These are phyloP conservation scores for Friedmanniomyces simplex DNA, from an alignment of 495 filamentous ascomycete species.

Conservation along the genomic window DNA sequence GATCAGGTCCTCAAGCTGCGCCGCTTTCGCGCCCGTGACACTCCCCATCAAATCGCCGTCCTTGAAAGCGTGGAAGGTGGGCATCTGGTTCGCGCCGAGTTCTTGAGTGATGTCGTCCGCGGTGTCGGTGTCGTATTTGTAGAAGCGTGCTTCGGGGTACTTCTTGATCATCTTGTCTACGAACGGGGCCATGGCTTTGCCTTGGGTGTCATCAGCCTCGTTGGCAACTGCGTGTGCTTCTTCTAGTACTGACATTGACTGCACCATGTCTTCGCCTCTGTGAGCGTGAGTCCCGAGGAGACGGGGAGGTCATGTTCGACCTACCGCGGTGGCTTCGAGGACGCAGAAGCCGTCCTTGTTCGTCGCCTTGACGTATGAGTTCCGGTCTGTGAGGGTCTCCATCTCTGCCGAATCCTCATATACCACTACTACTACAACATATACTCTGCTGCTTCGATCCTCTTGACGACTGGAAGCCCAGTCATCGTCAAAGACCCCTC, in stretches of 20 bases:
- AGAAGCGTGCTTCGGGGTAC: conserved; percentile 24
- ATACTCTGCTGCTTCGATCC: not conserved
- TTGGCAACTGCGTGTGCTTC: not conserved
- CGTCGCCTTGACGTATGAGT: conserved; percentile 21
- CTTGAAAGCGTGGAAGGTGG: conserved; percentile 26
- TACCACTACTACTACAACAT: too few relatives aligned
- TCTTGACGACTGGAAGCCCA: too few relatives aligned
- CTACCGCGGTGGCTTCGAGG: conserved; percentile 22
- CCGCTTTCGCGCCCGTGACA: conserved; percentile 18
- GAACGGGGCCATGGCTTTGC: conserved; percentile 25
- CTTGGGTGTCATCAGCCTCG: conserved; percentile 4
- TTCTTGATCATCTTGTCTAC: conserved; percentile 23
- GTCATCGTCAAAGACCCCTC: too few relatives aligned
- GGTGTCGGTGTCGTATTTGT: conserved; percentile 22
- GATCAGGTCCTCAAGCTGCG: conserved; percentile 22
- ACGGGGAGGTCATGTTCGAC: not conserved
- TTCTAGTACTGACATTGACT: not conserved
- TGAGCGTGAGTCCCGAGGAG: not conserved
- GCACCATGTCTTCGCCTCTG: not conserved
- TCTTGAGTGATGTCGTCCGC: conserved; percentile 24
- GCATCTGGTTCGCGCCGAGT: conserved; percentile 23
- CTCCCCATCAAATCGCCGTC: conserved; percentile 23
- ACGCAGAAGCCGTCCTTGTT: conserved; percentile 23
- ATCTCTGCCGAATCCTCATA: not conserved
- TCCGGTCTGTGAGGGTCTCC: conserved; percentile 15